Conservation (phyloP, 2,329 filamentous ascomycete genomes). For the Aspergillus pseudoterreus region DNA sequence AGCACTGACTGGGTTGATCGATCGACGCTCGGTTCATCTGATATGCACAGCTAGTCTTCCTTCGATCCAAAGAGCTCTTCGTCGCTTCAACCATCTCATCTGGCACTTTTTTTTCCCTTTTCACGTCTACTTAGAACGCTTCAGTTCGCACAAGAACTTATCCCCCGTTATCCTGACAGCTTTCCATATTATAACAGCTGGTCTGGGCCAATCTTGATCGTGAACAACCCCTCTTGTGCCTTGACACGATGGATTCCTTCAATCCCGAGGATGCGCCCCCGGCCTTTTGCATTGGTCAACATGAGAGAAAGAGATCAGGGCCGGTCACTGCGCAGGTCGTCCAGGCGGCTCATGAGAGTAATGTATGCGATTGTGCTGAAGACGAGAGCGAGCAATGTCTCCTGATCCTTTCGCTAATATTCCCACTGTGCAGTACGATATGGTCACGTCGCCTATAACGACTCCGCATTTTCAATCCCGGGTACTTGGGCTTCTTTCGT, state of each 20-base stretch:
- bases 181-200: neutral
- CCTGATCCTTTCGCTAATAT: constrained; percentile 5
- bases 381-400: neutral
- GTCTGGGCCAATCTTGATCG: neutral
- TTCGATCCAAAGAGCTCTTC: constrained; percentile 6
- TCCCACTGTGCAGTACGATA: constrained; percentile 53
- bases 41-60: constrained; percentile 13
- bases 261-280: constrained; percentile 37
- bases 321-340: constrained; percentile 50
- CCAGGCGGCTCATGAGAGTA: constrained; percentile 54
- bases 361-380: constrained; percentile 36
- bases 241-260: constrained; percentile 28
- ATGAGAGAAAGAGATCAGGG: constrained; percentile 52
- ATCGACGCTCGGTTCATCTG: constrained; percentile 4
- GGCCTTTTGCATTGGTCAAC: constrained; percentile 59
- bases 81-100: constrained; percentile 3
- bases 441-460: constrained; percentile 61
- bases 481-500: constrained; percentile 52
- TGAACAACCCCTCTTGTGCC: neutral
- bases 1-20: constrained; percentile 2
- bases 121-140: neutral
- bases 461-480: constrained; percentile 58
- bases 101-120: neutral
- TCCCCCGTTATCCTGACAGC: too few species aligned
- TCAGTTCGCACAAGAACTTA: too few species aligned